These are phyloP conservation scores for Euphorbia schlechtendalii DNA, from an alignment of 441 rosid species.

Conservation along the genomic window DNA sequence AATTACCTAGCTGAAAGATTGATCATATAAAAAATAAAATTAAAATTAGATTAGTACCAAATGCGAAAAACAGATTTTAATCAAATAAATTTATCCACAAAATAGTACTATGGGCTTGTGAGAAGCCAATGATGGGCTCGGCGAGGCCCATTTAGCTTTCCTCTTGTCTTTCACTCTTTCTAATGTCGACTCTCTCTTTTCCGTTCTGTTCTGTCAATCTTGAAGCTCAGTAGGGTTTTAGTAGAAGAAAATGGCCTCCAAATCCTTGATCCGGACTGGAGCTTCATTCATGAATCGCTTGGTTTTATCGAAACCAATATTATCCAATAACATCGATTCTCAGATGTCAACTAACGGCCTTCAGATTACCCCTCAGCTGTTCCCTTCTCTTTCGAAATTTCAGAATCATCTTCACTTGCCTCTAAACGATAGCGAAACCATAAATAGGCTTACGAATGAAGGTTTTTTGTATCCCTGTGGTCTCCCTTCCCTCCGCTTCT, in stretches of 20 bases:
- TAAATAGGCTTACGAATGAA: constrained; percentile 25
- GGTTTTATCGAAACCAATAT: constrained; percentile 26
- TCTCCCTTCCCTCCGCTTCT: constrained; percentile 78
- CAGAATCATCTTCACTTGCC: constrained; percentile 30
- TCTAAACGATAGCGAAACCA: constrained; percentile 28
- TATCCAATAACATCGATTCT: constrained; percentile 20
- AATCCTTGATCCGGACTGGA: constrained; percentile 59
- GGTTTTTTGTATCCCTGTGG: constrained; percentile 54
- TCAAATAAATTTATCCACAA: too few species aligned
- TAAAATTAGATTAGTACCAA: too few species aligned
- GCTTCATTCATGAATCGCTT: constrained; percentile 55
- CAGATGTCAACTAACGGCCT: constrained; percentile 26
- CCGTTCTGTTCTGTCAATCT: not conserved
- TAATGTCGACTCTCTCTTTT: not conserved
- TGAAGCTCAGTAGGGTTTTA: constrained; percentile 14
- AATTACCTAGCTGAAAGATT: too few species aligned
- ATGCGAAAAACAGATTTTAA: too few species aligned
- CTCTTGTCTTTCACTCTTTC: not conserved
- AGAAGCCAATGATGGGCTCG: not conserved
- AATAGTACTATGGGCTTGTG: too few species aligned
- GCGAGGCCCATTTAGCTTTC: not conserved
- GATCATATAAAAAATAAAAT: too few species aligned
- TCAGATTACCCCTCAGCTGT: constrained; percentile 41
- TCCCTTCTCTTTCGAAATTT: constrained; percentile 51
- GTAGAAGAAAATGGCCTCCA: constrained; percentile 51